These are phyloP conservation scores for Rubia tinctorum DNA, from an alignment of 305 asterid genomes.

Conservation along the genomic window DNA sequence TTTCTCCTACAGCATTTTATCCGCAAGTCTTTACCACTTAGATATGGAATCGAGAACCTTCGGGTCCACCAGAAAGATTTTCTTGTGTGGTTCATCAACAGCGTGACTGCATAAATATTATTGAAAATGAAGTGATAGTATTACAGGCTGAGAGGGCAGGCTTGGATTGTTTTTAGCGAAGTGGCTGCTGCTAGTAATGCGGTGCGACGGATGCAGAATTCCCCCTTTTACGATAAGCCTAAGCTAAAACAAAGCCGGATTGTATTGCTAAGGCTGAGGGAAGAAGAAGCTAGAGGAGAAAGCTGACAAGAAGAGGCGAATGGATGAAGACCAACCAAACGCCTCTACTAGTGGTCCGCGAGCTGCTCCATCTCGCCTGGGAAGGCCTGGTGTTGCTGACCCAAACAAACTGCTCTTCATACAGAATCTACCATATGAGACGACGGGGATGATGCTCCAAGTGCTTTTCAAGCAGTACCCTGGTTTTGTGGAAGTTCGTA, in stretches of 20 bases:
- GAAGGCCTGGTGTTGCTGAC: slow-evolving; percentile 51
- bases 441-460: slow-evolving; percentile 86
- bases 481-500: slow-evolving; percentile 92
- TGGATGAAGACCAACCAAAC: slow-evolving; percentile 60
- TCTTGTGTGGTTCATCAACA: no score
- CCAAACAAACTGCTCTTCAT: slow-evolving; percentile 88
- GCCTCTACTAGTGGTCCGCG: slow-evolving; percentile 62
- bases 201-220: slow-evolving; percentile 96
- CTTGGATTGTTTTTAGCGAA: slow-evolving; percentile 98
- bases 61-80: no score
- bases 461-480: slow-evolving; percentile 91
- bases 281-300: slow-evolving; percentile 96
- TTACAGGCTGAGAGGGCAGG: slow-evolving; percentile 98
- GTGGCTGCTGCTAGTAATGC: slow-evolving; percentile 97
- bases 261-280: slow-evolving; percentile 98
- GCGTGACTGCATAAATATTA: no score
- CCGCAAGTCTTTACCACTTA: no score
- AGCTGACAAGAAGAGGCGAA: slow-evolving; percentile 69
- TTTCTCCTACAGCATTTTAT: no score
- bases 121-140: no score
- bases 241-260: slow-evolving; percentile 87
- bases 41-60: no score
- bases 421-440: slow-evolving; percentile 84
- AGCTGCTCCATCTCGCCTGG: slow-evolving; percentile 56
- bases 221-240: slow-evolving; percentile 93